phyloP scores from a whole-genome alignment of 2,329 filamentous ascomycete genomes.

The Pseudogymnoascus sp. region DNA sequence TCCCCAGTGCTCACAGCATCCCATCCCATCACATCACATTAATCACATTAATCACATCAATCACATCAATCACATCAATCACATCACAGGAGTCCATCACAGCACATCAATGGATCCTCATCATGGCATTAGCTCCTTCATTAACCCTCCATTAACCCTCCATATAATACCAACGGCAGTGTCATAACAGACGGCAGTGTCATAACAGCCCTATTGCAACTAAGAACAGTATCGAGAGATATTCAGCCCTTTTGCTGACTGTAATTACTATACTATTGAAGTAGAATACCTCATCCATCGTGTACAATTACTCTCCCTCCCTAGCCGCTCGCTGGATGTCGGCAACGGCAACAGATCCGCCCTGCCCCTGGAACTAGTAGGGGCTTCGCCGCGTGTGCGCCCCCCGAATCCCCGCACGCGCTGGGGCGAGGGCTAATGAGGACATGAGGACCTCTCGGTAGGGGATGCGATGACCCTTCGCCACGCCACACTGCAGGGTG shows the following conservation, averaged over 20 bases:
- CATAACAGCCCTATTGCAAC: no score
- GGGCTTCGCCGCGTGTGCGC: not conserved
- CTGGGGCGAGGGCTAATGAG: not conserved
- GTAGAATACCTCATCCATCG: no score
- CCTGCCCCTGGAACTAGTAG: constrained; percentile 7
- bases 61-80: not conserved
- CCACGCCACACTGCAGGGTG: not conserved
- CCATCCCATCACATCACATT: not conserved
- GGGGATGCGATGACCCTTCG: not conserved
- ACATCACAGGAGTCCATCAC: not conserved
- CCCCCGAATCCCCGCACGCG: constrained; percentile 7
- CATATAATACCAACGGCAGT: not conserved
- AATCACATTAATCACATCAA: not conserved
- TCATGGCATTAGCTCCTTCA: not conserved
- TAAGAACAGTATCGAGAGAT: not conserved
- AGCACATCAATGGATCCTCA: not conserved
- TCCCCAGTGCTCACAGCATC: not conserved
- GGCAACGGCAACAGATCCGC: not conserved
- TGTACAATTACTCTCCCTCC: not conserved
- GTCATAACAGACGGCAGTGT: no score
- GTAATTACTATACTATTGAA: not conserved
- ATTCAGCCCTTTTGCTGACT: not conserved
- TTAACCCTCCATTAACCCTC: not conserved
- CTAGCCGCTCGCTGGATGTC: not conserved
- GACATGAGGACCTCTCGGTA: constrained; percentile 4